Base-by-base conservation (phyloP, 1,284 basidiomycete genomes). In the Xerocomus amazonicus region DNA sequence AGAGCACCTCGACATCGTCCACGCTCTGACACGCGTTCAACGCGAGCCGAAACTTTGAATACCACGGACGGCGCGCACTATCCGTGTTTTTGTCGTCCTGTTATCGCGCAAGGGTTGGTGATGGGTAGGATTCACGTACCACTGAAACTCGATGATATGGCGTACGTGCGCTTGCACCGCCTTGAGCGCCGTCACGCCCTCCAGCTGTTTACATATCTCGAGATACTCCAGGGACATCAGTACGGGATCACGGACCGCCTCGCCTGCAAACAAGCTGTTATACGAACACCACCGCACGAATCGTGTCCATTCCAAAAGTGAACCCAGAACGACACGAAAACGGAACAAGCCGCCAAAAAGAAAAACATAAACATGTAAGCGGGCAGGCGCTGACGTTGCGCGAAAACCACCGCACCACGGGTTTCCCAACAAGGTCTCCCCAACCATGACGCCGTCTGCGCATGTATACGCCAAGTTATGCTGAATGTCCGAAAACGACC, bases 371-470 rank as follows among this genome's bases (percentile, higher is more conserved):
- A 23, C 2, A 23, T 3, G 19, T 23, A 23, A 23, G 19, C 19
- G 19, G 19, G 19, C 19, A 4, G 4, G 19, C 19, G 19, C 19
- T 23, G 19, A 23, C 19, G 19, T 23, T 3, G 19, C 19, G 19
- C 19, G 19, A 23, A 23, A 4, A 23, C 19, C 19, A 14, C 1
- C 42, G 31, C 51, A 87, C 86, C 77, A 80, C 29, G 87, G 85
- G 65, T 88, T 85, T 26, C 76, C 79, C 7, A 89, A 68, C 32
- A 90, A 65, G 16, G 78, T 76, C 63, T 90, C 87, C 8, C 84
- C 88, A 3, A 89, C 83, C 87, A 90, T 90, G 52, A 84, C 64
- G 8, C 87, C 88, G 58, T 86, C 80, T 37, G 85, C 84, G n/a
- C 75, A 71, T 2, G 87, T 88, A 39, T 68, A 67, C 8, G 63